A percentile compares a stretch with the other conserved stretches of the same genome.
These are phyloP conservation scores for Rutstroemia sp. DNA, from an alignment of 2,329 filamentous ascomycete genomes.

Conservation along the genomic window DNA sequence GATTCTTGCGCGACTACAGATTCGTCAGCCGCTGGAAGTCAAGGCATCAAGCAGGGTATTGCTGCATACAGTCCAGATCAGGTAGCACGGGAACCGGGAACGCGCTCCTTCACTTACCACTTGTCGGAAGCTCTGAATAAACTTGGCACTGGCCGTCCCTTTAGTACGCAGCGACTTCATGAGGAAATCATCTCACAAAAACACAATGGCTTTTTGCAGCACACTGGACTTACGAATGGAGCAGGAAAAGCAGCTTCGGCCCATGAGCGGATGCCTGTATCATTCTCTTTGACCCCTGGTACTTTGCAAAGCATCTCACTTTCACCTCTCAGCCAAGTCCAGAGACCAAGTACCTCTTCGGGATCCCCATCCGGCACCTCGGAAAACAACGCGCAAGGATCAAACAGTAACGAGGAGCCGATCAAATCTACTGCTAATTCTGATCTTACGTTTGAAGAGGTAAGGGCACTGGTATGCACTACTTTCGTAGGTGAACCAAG, in stretches of 20 bases:
- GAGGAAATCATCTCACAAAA: conserved; percentile 41
- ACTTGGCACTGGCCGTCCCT: conserved; percentile 45
- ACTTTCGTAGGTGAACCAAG: conserved; percentile 60
- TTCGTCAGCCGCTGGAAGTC: conserved; percentile 40
- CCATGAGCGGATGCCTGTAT: conserved; percentile 37
- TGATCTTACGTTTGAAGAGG: conserved; percentile 54
- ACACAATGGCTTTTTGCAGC: conserved; percentile 35
- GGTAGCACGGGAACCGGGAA: conserved; percentile 35
- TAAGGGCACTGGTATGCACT: conserved; percentile 57
- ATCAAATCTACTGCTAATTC: conserved; percentile 28
- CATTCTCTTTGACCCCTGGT: conserved; percentile 48
- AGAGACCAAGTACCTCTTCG: conserved; percentile 28
- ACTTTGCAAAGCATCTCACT: conserved; percentile 47
- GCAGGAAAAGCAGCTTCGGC: conserved; percentile 29
- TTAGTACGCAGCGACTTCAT: conserved; percentile 48
- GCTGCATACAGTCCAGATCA: conserved; percentile 52
- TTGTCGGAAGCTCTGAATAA: conserved; percentile 48
- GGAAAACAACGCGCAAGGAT: conserved; percentile 20
- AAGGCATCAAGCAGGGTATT: conserved; percentile 55
- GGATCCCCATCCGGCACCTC: conserved; percentile 24
- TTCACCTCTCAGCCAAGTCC: conserved; percentile 29
- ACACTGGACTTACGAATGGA: conserved; percentile 40
- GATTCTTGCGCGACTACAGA: conserved; percentile 55
- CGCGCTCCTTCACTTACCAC: conserved; percentile 51
- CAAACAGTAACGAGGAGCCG: conserved; percentile 17